Evolutionary conservation across 2,329 filamentous ascomycete species (phyloP), one percentile per base, ranked within the genome.

Genomic region (Cladosporium cucumerinum): DNA sequence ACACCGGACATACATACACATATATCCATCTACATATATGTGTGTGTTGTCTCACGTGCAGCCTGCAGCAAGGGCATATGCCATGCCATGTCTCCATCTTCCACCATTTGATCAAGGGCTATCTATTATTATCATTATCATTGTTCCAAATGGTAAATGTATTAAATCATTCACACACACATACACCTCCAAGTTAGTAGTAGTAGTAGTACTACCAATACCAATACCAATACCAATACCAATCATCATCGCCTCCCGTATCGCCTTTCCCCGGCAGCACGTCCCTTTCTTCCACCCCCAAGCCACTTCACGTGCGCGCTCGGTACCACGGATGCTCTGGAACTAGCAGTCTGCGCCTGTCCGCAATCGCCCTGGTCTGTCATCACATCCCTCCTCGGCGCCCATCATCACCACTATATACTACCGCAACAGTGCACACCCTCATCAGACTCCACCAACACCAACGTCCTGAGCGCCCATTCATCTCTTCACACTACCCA

Each of bases 311-410:
- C 51, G 51, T 34, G 28, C 46, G 23, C 18, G 59, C 59, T 61
- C 59, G 48, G 59, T 61, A 61, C 59, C 59, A 61, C 48, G 59
- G 59, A 30, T 48, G 34, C n/a, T 4, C 34, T 59, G 39, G 36
- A 43, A 48, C 59, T 61, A 49, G 58, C 57, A 26, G 10, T 28
- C 48, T 28, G 8, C 39, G 39, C 39, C 18, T 46, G 39, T 46
- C 39, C 39, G n/a, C 39, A 46, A 46, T 46, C 39, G 39, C 39
- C 39, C n/a, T 46, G n/a, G 39, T 23, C 18, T 46, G 12, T 46
- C 39, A 46, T 21, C 39, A 46, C 2, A 5, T 21, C 39, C 34
- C 11, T 16, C 34, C 14, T 16, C 34, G 18, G 34, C 34, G 16
- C 14, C 14, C 39, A 46, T 21, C 39, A 39, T 25, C 52, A 21